Conservation (phyloP, 108 stramenopile genomes). For the Pelagomonas calceolata region DNA sequence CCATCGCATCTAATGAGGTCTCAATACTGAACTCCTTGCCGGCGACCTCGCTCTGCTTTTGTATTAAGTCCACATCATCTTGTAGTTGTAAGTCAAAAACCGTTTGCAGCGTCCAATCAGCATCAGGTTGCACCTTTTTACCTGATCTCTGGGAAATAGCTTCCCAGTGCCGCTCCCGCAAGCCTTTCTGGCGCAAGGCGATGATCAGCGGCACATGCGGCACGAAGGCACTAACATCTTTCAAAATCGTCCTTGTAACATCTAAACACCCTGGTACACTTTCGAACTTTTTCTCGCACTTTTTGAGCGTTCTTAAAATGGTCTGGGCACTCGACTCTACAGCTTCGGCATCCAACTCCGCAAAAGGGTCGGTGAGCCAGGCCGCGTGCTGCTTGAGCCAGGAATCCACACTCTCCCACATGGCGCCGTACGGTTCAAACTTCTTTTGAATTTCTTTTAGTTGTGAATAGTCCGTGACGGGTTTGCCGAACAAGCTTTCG, state of each 20-base stretch:
- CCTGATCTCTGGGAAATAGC: conserved; percentile 24
- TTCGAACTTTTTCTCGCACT: conserved; percentile 37
- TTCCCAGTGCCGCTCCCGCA: conserved; percentile 53
- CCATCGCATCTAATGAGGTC: conserved; percentile 46
- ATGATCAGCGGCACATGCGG: conserved; percentile 41
- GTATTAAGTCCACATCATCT: conserved; percentile 23
- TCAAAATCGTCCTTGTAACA: conserved; percentile 8
- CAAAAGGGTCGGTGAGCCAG: conserved; percentile 34
- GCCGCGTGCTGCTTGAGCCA: conserved; percentile 21
- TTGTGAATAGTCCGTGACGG: conserved; percentile 35
- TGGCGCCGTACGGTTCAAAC: conserved; percentile 39
- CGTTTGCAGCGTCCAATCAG: conserved; percentile 11
- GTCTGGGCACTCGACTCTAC: conserved; percentile 31
- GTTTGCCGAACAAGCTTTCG: conserved; percentile 37
- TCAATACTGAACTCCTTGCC: conserved; percentile 60
- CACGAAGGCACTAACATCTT: conserved; percentile 28
- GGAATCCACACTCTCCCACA: conserved; percentile 33
- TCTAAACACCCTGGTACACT: conserved; percentile 21
- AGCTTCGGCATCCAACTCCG: conserved; percentile 35
- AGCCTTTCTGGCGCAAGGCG: conserved; percentile 40
- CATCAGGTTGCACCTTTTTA: conserved; percentile 25
- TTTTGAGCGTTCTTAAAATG: conserved; percentile 23
- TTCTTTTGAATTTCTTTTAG: conserved; percentile 27
- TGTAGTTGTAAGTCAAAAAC: conserved; percentile 33
- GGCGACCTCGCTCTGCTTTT: conserved; percentile 42